Percentiles rank a stretch among this genome's conserved stretches.
Evolutionary conservation across 2,329 filamentous ascomycete species (phyloP).

Genomic region (Arthrinium phaeospermum): DNA sequence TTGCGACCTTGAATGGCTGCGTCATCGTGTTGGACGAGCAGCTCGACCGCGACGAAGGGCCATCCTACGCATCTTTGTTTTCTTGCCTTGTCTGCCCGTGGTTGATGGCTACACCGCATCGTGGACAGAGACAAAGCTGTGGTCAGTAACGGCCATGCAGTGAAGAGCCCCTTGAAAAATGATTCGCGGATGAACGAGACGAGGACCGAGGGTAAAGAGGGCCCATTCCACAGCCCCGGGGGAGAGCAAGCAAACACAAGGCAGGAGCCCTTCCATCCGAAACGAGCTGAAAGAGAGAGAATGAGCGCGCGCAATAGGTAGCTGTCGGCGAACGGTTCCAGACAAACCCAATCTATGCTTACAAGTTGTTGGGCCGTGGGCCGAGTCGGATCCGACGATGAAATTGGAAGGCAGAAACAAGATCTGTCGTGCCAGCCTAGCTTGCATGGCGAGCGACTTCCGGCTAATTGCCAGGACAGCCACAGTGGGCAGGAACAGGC

Average conservation of each 20-base stretch:
- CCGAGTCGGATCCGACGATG: conserved; percentile 7
- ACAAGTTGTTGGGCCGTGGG: neutral
- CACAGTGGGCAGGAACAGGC: neutral
- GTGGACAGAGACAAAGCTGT: neutral
- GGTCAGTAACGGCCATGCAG: conserved; percentile 1
- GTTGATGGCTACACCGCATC: neutral
- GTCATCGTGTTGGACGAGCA: neutral
- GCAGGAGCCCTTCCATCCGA: neutral
- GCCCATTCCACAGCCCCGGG: neutral
- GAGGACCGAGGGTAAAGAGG: neutral
- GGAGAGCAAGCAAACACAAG: neutral
- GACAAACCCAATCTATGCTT: neutral
- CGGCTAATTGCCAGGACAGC: neutral
- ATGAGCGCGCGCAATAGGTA: neutral
- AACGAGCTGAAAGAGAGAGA: conserved; percentile 3
- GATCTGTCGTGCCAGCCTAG: neutral
- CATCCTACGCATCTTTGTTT: neutral
- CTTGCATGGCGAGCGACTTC: neutral
- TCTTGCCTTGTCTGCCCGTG: neutral
- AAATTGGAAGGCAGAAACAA: neutral
- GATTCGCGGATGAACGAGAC: conserved; percentile 6
- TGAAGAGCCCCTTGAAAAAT: neutral
- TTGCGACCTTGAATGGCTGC: neutral
- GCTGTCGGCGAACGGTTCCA: neutral
- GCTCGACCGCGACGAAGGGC: neutral